These are phyloP conservation scores for Heliamphora exappendiculata DNA, from an alignment of 148 eudicot species.

Conservation along the genomic window DNA sequence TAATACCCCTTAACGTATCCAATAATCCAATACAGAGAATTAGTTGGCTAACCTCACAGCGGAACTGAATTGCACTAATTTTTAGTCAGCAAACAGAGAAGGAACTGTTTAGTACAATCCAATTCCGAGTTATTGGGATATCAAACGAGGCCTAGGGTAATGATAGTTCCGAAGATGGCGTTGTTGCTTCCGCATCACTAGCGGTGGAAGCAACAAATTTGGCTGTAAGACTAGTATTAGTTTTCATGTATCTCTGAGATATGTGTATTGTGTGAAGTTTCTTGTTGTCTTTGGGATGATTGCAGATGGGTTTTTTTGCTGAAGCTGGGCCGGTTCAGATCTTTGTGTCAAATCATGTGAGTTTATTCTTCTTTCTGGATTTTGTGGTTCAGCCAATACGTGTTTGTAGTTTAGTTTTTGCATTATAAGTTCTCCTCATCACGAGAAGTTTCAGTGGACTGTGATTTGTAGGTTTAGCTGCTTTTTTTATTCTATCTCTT, in stretches of 20 bases:
- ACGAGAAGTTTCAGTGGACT: not conserved
- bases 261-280: not conserved
- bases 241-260: not conserved
- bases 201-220: not conserved
- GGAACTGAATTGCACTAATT: no score
- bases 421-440: not conserved
- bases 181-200: no score
- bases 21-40: no score
- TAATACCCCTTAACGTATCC: no score
- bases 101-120: no score
- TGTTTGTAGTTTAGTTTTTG: not conserved
- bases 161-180: no score
- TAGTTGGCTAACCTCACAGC: no score
- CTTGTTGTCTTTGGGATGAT: not conserved
- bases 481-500: not conserved
- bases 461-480: not conserved
- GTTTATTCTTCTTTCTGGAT: slow-evolving; percentile 11
- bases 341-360: slow-evolving; percentile 90
- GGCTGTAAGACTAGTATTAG: not conserved
- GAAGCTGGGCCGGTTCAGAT: slow-evolving; percentile 97
- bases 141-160: no score
- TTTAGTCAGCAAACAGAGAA: no score
- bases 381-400: not conserved
- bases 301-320: slow-evolving; percentile 97
- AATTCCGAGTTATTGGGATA: no score